Evolutionary conservation across 345 rosid species (phyloP).

Genomic region (Brassica napus): Da-Ae NC_063444.1:16057501-16058000

Average conservation of each 20-base stretch:
- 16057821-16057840: background rate
- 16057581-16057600: background rate
- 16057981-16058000: no score
- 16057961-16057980: no score
- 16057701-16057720: slow-evolving; percentile 8
- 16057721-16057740: background rate
- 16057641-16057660: slow-evolving; percentile 35
- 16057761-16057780: slow-evolving; percentile 48
- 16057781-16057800: slow-evolving; percentile 34
- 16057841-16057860: slow-evolving; percentile 43
- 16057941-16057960: no score
- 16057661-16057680: slow-evolving; percentile 1
- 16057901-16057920: no score
- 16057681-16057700: background rate
- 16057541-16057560: slow-evolving; percentile 12
- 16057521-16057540: background rate
- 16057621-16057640: slow-evolving; percentile 18
- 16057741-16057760: background rate
- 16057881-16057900: no score
- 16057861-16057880: background rate
- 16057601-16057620: background rate
- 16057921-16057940: no score
- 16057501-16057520: background rate
- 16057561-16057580: background rate
- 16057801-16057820: background rate